phyloP scores from a whole-genome alignment of 73 alveolate genomes.

The Diophrys sp. region DNA sequence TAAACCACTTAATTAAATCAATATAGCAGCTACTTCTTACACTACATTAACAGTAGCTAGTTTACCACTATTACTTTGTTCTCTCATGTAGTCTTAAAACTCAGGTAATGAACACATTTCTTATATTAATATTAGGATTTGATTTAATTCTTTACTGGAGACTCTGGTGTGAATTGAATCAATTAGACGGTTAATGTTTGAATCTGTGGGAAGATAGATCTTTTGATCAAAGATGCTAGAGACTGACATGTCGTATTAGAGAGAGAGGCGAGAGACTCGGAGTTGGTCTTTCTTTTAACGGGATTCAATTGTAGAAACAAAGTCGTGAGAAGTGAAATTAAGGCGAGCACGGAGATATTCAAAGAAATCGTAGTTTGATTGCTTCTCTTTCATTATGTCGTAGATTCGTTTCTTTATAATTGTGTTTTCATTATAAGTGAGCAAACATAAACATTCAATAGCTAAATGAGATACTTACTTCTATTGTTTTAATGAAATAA shows the following conservation, averaged over 20 bases:
- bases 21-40: conserved; percentile 14
- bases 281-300: not conserved
- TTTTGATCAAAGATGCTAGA: not conserved
- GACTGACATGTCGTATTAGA: not conserved
- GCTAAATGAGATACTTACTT: not conserved
- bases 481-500: too few species aligned
- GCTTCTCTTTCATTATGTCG: conserved; percentile 3
- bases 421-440: not conserved
- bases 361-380: conserved; percentile 10
- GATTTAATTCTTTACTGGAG: not conserved
- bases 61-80: not conserved
- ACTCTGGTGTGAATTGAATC: not conserved
- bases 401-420: not conserved
- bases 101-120: not conserved
- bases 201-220: not conserved
- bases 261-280: not conserved
- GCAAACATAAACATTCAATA: not conserved
- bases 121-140: not conserved
- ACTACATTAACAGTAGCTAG: conserved; percentile 16
- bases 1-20: conserved; percentile 12
- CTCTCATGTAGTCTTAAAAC: not conserved
- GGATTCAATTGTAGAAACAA: not conserved
- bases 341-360: conserved; percentile 20
- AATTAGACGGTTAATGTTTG: not conserved
- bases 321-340: not conserved